phyloP scores from a whole-genome alignment of 129 eudicot species.

The Artemisia tridentata region DNA sequence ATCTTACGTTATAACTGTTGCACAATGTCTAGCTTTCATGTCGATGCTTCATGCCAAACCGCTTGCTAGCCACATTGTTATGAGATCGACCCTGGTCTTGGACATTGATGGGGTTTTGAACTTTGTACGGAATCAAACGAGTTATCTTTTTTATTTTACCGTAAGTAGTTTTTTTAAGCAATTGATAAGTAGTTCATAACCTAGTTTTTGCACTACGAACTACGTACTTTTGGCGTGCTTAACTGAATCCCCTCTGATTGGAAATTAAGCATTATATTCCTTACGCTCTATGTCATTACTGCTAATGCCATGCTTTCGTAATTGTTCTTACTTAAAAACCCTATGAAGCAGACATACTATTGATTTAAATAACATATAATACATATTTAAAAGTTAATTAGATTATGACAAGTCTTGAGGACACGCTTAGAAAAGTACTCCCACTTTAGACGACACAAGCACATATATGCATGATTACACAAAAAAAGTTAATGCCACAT shows the following conservation, averaged over 20 bases:
- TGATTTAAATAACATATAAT: background rate
- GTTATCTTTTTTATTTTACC: background rate
- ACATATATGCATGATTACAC: background rate
- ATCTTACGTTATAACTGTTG: background rate
- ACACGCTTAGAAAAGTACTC: background rate
- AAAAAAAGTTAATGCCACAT: background rate
- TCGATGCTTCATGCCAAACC: background rate
- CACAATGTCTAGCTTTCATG: background rate
- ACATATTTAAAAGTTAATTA: background rate
- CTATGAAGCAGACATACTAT: background rate
- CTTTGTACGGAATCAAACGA: background rate
- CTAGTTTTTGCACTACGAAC: too few species aligned
- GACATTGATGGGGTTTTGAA: too few species aligned
- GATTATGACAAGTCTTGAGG: background rate
- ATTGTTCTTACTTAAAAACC: background rate
- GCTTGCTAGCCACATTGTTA: too few species aligned
- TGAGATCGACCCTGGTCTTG: too few species aligned
- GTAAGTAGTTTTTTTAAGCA: background rate
- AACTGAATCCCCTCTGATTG: too few species aligned
- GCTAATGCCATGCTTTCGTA: too few species aligned
- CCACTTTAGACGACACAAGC: conserved; percentile 6
- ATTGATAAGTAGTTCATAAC: too few species aligned
- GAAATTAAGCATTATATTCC: too few species aligned
- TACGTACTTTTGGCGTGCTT: too few species aligned
- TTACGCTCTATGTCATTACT: background rate